Percentiles rank a stretch among this genome's conserved stretches.
These are phyloP conservation scores for Neofusicoccum cordaticola DNA, from an alignment of 2,329 filamentous ascomycete species.

Conservation along the genomic window DNA sequence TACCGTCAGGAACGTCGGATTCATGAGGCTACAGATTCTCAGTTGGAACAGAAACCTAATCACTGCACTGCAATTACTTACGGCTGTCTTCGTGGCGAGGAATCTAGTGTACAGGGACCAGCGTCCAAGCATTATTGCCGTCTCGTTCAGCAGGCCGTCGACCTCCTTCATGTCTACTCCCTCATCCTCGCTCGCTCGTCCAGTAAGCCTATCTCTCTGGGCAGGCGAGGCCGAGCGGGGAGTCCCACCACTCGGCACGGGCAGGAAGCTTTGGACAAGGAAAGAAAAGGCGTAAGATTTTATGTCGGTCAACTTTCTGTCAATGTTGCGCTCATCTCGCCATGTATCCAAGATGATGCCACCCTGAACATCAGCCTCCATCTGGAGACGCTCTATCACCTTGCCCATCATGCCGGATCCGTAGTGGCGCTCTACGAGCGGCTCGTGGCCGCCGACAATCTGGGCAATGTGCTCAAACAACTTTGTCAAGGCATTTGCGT, in stretches of 20 bases:
- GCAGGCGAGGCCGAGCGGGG: slow-evolving; percentile 76
- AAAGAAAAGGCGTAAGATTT: slow-evolving; percentile 98
- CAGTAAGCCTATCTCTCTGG: slow-evolving; percentile 38
- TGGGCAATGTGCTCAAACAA: slow-evolving; percentile 97
- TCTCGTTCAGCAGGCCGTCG: slow-evolving; percentile 81
- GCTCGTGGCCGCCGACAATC: slow-evolving; percentile 89
- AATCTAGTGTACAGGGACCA: slow-evolving; percentile 94
- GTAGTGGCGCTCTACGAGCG: slow-evolving; percentile 90
- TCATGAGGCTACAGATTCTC: slow-evolving; percentile 26
- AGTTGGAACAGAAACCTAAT: slow-evolving; percentile 13
- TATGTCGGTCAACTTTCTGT: slow-evolving; percentile 86
- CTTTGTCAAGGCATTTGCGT: slow-evolving; percentile 83
- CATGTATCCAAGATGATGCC: slow-evolving; percentile 95
- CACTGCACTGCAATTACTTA: slow-evolving; percentile 44
- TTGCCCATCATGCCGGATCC: slow-evolving; percentile 88
- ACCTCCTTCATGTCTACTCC: slow-evolving; percentile 95
- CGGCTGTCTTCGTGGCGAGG: slow-evolving; percentile 78
- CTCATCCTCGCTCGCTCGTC: slow-evolving; percentile 76
- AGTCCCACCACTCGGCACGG: slow-evolving; percentile 60
- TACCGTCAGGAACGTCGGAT: slow-evolving; percentile 51
- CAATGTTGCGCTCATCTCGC: slow-evolving; percentile 82
- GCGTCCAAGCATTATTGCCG: slow-evolving; percentile 84
- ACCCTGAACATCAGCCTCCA: slow-evolving; percentile 93
- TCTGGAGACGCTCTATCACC: slow-evolving; percentile 88
- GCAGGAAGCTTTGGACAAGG: slow-evolving; percentile 87